Base-by-base conservation (phyloP, 495 filamentous ascomycete species). In the Rhypophila decipiens region DNA sequence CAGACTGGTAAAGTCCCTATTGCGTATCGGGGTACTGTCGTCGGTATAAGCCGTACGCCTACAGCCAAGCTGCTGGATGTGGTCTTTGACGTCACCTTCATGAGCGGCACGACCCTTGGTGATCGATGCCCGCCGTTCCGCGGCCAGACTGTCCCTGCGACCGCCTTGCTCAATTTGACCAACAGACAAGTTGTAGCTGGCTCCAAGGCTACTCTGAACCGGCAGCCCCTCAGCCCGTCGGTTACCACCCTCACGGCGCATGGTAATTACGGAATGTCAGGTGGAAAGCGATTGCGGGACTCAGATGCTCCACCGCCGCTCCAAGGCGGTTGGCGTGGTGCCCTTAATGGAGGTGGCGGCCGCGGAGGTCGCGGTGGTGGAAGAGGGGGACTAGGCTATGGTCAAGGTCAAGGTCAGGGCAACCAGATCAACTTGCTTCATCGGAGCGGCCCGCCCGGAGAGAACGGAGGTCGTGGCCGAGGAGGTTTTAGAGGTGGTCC, bases 1-100 rank as follows among this genome's bases (percentile, higher is more conserved):
- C 86, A 90, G 55, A 88, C 88, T 15, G 94, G 94, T 34, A 90
- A 95, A 56, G 91, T 99, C 2, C 94, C 94, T 0, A 95, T 97
- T 57, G 91, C 87, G 29, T 86, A 84, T 41, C 80, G 84, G 39
- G 94, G 94, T 46, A 99, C 94, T 3, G 87, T 97, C 9, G 80
- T 96, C 39, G 94, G 94, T 15, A 83, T 95, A 55, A 96, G 88
- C 24, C 79, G 87, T 24, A 96, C 90, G 2, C 66, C 88, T 17
- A 83, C 87, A 31, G 83, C 82, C 11, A 81, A 84, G 19, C 71
- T 96, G 24, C 76, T 99, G 21, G 94, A 99, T 62, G 79, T 97
- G 42, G 82, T 99, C 3, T 97, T 95, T 59, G 94, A 99, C 59
- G 76, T 77, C 15, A 85, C 86, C 2, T 99, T 99, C 64, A 96